Percentiles rank a stretch among this genome's conserved stretches.
Evolutionary conservation across 2,329 filamentous ascomycete genomes (phyloP).

Genomic region (Cladosporium sp.): DNA sequence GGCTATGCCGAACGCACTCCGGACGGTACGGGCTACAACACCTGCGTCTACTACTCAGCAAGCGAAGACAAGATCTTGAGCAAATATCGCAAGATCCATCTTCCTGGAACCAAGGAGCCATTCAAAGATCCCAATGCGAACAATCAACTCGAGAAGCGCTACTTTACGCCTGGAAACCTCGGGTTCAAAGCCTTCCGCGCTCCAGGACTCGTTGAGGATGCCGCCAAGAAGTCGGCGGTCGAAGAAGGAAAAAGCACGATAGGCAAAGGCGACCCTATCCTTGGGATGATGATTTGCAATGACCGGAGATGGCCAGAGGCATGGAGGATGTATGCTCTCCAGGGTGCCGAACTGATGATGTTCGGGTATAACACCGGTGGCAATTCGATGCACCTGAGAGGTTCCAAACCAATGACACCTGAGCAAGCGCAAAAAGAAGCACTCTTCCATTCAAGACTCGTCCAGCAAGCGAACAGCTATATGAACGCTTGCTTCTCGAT

Average conservation of each 20-base stretch:
- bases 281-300: constrained; percentile 54
- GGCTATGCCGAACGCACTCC: constrained; percentile 49
- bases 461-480: constrained; percentile 50
- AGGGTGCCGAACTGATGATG: constrained; percentile 46
- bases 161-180: constrained; percentile 50
- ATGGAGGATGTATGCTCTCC: constrained; percentile 49
- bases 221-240: constrained; percentile 30
- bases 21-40: constrained; percentile 48
- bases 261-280: constrained; percentile 46
- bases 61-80: constrained; percentile 38
- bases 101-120: constrained; percentile 51
- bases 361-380: constrained; percentile 51
- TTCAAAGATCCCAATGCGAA: constrained; percentile 44
- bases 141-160: constrained; percentile 54
- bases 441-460: constrained; percentile 49
- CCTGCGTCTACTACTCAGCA: constrained; percentile 48
- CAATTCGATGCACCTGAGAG: constrained; percentile 45
- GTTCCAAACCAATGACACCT: constrained; percentile 37
- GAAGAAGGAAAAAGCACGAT: constrained; percentile 23
- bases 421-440: constrained; percentile 45
- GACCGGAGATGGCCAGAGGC: constrained; percentile 52
- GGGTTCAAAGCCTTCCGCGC: constrained; percentile 52
- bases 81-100: constrained; percentile 54
- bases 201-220: constrained; percentile 40
- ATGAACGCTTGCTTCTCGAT: constrained; percentile 51